Percentiles rank a stretch among this genome's conserved stretches.
Conservation (phyloP, 768 basidiomycete genomes). For the Hemileccinum rubropunctum region DNA sequence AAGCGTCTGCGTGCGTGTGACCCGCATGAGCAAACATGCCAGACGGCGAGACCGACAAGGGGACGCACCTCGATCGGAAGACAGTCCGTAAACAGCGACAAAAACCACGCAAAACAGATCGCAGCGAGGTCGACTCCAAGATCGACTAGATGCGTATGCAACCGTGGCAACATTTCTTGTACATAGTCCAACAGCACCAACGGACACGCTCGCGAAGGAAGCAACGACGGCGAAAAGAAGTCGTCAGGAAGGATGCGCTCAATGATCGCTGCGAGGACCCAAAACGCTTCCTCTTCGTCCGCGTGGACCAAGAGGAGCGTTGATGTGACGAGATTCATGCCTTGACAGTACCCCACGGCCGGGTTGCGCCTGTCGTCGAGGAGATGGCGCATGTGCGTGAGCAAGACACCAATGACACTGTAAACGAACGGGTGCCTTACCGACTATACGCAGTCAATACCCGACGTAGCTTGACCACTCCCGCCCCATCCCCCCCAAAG, state of each 20-base stretch:
- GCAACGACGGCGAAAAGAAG: constrained; percentile 90
- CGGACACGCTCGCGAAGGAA: constrained; percentile 93
- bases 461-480: constrained; percentile 86
- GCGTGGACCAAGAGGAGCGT: constrained; percentile 90
- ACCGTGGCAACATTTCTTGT: constrained; percentile 68
- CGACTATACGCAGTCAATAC: constrained; percentile 91
- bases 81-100: constrained; percentile 94
- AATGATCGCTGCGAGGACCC: constrained; percentile 87
- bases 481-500: constrained; percentile 95
- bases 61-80: constrained; percentile 83
- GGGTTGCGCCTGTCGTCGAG: constrained; percentile 70
- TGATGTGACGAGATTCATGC: constrained; percentile 94
- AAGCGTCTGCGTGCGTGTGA: constrained; percentile 58
- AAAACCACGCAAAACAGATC: constrained; percentile 98
- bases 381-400: not conserved
- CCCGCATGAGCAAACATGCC: not conserved
- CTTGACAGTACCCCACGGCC: constrained; percentile 90
- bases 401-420: not conserved
- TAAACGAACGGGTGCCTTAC: constrained; percentile 41
- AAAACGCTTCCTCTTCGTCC: constrained; percentile 96
- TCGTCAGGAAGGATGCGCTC: constrained; percentile 87
- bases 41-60: not conserved
- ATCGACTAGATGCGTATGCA: constrained; percentile 70
- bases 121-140: constrained; percentile 90
- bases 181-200: constrained; percentile 88